Base-by-base conservation (phyloP, 176 grass and related monocot genomes). In the Cocos nucifera region DNA sequence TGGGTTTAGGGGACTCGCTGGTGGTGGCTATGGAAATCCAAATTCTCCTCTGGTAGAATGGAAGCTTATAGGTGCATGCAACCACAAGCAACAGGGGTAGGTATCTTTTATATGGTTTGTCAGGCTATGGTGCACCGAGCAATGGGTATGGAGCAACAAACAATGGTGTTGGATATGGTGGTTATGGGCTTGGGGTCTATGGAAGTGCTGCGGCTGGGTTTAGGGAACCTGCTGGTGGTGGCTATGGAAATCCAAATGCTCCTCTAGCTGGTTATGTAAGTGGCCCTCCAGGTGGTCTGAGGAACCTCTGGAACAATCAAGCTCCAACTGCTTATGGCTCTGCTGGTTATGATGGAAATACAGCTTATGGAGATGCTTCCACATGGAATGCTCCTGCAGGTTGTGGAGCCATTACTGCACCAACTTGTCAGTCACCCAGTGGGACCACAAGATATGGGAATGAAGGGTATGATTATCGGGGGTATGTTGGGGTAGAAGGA, bases 381-480 rank as follows among this genome's bases (percentile, higher is more conserved):
- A 76, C 76, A 32, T 97, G 90, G 86, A 89, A 81, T 48, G 72
- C 35, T 39, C 35, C 87, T 62, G 78, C 81, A 39, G 26, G 50
- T 6, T 18, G 70, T 71, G 82, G 56, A 67, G 93, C 66, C 78
- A 77, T 79, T 62, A 75, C 60, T 69, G 67, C 79, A 23, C 79
- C 93, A 20, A 75, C 80, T 60, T 71, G 65, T 49, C 91, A 90
- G 64, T 57, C 89, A 25, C 58, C 85, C 81, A 82, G 78, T 68
- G 81, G 67, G 54, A 56, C 67, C 50, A 64, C 69, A 27, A 80
- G 78, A 44, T 96, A 96, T 76, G 82, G 77, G 28, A 67, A 61
- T 71, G 84, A 88, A 68, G 94, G 87, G 6, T 92, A 92, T 30
- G 88, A 82, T 8, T 98, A 92, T 78, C 67, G 83, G 81, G 80